These are phyloP conservation scores for Colletotrichum sublineola DNA, from an alignment of 2,329 filamentous ascomycete genomes.

Conservation along the genomic window DNA sequence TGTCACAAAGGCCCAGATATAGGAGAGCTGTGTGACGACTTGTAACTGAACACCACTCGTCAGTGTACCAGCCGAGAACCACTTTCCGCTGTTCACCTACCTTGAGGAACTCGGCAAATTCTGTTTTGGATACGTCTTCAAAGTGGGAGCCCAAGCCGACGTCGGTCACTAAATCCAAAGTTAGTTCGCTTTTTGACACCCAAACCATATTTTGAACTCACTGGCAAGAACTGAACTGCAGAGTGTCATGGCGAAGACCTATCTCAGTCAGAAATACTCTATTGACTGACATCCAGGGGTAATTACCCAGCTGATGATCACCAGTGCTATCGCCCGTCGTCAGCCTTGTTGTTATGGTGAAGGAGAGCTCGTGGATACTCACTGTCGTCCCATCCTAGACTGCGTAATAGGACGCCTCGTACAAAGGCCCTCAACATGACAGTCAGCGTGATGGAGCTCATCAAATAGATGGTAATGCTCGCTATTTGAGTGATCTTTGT, in stretches of 20 bases:
- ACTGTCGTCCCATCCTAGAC: constrained; percentile 42
- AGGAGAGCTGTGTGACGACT: constrained; percentile 42
- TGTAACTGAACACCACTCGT: constrained; percentile 22
- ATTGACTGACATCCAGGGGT: not conserved
- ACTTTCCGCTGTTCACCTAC: not conserved
- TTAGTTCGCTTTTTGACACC: not conserved
- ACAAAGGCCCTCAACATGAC: constrained; percentile 39
- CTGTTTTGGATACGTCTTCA: constrained; percentile 28
- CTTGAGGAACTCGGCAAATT: constrained; percentile 37
- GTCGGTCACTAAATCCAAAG: constrained; percentile 29
- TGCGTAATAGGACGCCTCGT: constrained; percentile 31
- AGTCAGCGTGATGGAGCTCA: constrained; percentile 35
- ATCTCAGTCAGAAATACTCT: not conserved
- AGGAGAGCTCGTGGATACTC: constrained; percentile 8
- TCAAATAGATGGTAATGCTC: constrained; percentile 38
- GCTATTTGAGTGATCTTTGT: constrained; percentile 34
- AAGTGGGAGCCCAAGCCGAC: constrained; percentile 42
- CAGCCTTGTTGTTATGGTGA: not conserved
- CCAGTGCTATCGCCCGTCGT: constrained; percentile 35
- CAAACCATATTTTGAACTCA: not conserved
- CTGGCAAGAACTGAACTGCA: constrained; percentile 41
- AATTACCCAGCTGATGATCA: constrained; percentile 39
- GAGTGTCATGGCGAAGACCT: constrained; percentile 41
- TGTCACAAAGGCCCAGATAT: constrained; percentile 43
- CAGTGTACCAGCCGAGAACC: not conserved